Conservation (phyloP, 116 monocot genomes). For the Zostera marina region DNA sequence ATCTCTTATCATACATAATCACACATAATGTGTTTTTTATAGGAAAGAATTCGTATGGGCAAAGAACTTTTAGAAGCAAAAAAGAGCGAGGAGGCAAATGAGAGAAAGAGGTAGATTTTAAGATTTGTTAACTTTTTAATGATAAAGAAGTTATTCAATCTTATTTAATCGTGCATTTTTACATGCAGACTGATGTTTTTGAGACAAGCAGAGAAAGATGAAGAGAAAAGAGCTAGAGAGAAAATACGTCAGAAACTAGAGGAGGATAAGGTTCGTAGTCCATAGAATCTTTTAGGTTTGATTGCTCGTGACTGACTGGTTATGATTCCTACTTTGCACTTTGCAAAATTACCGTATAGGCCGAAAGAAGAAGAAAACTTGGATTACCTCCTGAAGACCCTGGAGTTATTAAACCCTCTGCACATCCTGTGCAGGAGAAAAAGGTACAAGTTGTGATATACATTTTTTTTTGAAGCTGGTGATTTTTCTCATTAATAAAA, state of each 20-base stretch:
- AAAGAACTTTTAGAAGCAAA: conserved; percentile 98
- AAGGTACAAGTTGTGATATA: conserved; percentile 32
- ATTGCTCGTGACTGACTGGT: neutral
- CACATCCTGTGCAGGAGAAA: conserved; percentile 49
- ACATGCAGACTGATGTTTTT: conserved; percentile 45
- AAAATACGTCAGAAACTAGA: conserved; percentile 85
- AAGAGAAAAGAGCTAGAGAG: conserved; percentile 97
- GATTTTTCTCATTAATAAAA: no score
- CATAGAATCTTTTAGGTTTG: neutral
- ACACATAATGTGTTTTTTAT: conserved; percentile 1
- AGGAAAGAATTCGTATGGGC: conserved; percentile 95
- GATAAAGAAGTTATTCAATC: neutral
- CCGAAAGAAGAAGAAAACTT: conserved; percentile 84
- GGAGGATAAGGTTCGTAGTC: conserved; percentile 72
- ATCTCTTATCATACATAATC: neutral
- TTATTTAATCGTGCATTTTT: conserved; percentile 2
- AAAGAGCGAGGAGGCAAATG: conserved; percentile 87
- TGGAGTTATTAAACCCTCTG: conserved; percentile 28
- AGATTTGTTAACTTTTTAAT: neutral
- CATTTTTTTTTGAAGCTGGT: no score
- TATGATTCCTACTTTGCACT: neutral
- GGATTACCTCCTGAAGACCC: conserved; percentile 92
- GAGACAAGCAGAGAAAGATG: conserved; percentile 86
- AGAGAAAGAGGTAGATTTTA: conserved; percentile 52
- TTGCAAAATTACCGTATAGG: conserved; percentile 24